Percentiles rank a stretch among this genome's conserved stretches.
Evolutionary conservation across 2,329 filamentous ascomycete genomes (phyloP).

Genomic region (Ustilaginoidea virens): DNA sequence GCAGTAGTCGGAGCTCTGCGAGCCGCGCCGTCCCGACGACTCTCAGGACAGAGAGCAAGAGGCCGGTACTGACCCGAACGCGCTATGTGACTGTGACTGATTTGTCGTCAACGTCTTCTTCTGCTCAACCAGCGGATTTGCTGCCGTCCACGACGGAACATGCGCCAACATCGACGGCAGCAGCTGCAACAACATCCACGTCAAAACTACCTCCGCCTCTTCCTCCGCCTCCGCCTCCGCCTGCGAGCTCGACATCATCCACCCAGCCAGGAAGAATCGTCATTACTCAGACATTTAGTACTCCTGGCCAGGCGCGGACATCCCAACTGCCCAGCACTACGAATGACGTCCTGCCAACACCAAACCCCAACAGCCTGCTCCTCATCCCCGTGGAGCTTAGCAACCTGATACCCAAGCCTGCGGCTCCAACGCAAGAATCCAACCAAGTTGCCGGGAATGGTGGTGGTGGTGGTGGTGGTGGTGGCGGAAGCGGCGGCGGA

Average conservation of each 20-base stretch:
- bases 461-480: constrained; percentile 2
- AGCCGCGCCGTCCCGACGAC: constrained; percentile 2
- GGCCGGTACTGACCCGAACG: constrained; percentile 1
- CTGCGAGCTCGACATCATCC: background rate
- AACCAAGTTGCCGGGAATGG: constrained; percentile 4
- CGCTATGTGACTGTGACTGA: constrained; percentile 1
- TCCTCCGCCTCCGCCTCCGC: background rate
- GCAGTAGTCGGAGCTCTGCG: constrained; percentile 1
- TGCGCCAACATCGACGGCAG: background rate
- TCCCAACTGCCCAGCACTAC: too few relatives aligned
- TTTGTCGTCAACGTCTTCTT: background rate
- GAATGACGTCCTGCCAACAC: background rate
- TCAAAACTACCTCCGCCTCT: too few relatives aligned
- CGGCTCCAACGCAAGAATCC: constrained; percentile 1
- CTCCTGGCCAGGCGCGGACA: too few relatives aligned
- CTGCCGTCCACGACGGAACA: too few relatives aligned
- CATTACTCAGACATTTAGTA: constrained; percentile 14
- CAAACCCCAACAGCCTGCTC: constrained; percentile 11
- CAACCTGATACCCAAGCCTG: constrained; percentile 1
- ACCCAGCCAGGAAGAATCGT: constrained; percentile 6
- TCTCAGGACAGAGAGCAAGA: constrained; percentile 1
- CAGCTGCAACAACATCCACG: background rate
- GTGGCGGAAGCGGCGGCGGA: constrained; percentile 2
- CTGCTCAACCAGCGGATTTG: background rate
- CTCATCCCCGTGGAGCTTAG: constrained; percentile 13